Conservation (phyloP, 225 moss, liverwort and hornwort genomes). For the Sphagnum contortum region DNA sequence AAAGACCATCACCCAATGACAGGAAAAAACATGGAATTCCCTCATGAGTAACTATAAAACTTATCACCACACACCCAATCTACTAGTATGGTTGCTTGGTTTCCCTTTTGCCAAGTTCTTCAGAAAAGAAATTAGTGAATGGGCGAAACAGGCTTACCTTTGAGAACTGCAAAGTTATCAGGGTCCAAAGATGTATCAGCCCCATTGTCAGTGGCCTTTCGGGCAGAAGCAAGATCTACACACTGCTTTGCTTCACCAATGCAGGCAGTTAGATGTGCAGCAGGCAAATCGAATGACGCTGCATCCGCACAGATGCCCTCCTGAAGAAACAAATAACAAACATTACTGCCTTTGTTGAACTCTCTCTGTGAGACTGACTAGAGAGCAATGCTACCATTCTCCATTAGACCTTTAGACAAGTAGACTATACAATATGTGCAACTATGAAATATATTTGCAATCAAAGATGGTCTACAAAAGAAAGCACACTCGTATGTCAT, state of each 20-base stretch:
- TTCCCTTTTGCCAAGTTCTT: too few relatives aligned
- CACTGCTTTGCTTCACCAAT: slow-evolving; percentile 87
- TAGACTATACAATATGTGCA: background rate
- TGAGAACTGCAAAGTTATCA: slow-evolving; percentile 94
- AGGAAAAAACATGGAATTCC: too few relatives aligned
- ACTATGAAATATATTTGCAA: background rate
- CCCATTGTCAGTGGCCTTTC: slow-evolving; percentile 67
- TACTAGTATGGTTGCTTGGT: too few relatives aligned
- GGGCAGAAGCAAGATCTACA: slow-evolving; percentile 77
- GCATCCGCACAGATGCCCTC: slow-evolving; percentile 98
- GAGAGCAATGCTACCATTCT: background rate
- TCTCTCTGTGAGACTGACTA: background rate
- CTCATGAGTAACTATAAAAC: too few relatives aligned
- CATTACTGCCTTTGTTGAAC: too few relatives aligned
- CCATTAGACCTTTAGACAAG: background rate
- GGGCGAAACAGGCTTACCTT: slow-evolving; percentile 37
- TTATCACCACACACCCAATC: too few relatives aligned
- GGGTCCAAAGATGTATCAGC: slow-evolving; percentile 87
- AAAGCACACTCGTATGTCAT: background rate
- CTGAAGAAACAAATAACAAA: slow-evolving; percentile 19
- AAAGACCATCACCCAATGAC: too few relatives aligned
- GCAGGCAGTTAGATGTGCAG: slow-evolving; percentile 80
- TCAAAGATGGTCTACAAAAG: background rate
- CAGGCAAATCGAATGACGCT: slow-evolving; percentile 93
- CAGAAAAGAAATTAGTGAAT: too few relatives aligned